Evolutionary conservation across 108 stramenopile genomes (phyloP).

Genomic region (Nitzschia sp.): DNA sequence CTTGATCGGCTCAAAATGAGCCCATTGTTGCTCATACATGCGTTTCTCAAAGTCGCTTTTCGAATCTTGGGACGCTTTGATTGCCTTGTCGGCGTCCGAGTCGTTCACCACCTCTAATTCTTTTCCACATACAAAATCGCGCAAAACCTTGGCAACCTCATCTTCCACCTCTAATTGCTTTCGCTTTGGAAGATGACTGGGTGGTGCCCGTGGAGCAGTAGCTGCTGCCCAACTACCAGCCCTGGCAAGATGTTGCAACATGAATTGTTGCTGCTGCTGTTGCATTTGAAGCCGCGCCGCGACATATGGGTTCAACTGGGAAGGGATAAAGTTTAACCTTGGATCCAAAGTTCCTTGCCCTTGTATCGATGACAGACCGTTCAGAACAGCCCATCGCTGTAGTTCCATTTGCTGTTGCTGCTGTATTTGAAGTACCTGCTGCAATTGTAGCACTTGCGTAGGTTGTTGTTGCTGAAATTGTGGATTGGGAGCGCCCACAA

Average conservation of each 20-base stretch:
- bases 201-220: neutral
- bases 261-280: neutral
- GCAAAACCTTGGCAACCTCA: constrained; percentile 8
- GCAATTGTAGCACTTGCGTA: neutral
- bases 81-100: neutral
- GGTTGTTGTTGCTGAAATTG: no score
- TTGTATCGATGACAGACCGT: no score
- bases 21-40: constrained; percentile 29
- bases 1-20: constrained; percentile 64
- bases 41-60: neutral
- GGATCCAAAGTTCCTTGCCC: no score
- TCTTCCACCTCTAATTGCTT: constrained; percentile 17
- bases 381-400: no score
- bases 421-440: neutral
- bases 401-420: neutral
- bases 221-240: neutral
- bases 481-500: no score
- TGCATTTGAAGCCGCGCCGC: no score
- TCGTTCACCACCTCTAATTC: neutral
- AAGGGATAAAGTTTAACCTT: no score
- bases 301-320: no score
- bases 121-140: constrained; percentile 9
- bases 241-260: neutral
- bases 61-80: neutral
- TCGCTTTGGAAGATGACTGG: neutral